These are phyloP conservation scores for Avena insularis DNA, from an alignment of 176 grass and related monocot species.

Conservation along the genomic window DNA sequence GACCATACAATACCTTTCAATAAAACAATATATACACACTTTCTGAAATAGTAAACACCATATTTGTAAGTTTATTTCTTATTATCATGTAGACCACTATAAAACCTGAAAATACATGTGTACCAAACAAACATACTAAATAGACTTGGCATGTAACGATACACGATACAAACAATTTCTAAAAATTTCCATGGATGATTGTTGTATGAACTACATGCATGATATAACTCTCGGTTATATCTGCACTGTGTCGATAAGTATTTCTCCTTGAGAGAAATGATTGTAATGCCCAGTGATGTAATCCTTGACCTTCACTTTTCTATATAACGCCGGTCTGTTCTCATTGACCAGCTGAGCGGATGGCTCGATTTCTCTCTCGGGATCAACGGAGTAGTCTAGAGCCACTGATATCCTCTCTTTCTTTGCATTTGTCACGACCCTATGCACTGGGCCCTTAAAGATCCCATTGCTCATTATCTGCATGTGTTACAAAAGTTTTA, in stretches of 20 bases:
- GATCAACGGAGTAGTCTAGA: conserved; percentile 53
- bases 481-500: neutral
- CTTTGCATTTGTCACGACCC: conserved; percentile 50
- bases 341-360: conserved; percentile 38
- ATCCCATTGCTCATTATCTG: conserved; percentile 71
- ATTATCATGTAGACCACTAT: neutral
- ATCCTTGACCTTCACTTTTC: conserved; percentile 55
- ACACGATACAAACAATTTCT: neutral
- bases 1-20: too few species aligned
- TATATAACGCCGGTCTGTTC: conserved; percentile 42
- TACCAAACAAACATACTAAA: neutral
- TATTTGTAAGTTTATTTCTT: neutral
- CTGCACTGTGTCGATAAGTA: conserved; percentile 48
- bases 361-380: conserved; percentile 48
- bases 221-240: conserved; percentile 10
- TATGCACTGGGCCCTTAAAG: conserved; percentile 64
- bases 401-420: conserved; percentile 60
- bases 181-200: neutral
- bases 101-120: neutral
- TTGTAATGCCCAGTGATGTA: conserved; percentile 36
- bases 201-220: neutral
- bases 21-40: too few species aligned
- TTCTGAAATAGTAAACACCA: neutral
- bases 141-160: neutral
- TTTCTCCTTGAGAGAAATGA: conserved; percentile 41